Evolutionary conservation across 495 filamentous ascomycete genomes (phyloP), one percentile per base, ranked within the genome.

Genomic region (Penicillium turbatum): DNA sequence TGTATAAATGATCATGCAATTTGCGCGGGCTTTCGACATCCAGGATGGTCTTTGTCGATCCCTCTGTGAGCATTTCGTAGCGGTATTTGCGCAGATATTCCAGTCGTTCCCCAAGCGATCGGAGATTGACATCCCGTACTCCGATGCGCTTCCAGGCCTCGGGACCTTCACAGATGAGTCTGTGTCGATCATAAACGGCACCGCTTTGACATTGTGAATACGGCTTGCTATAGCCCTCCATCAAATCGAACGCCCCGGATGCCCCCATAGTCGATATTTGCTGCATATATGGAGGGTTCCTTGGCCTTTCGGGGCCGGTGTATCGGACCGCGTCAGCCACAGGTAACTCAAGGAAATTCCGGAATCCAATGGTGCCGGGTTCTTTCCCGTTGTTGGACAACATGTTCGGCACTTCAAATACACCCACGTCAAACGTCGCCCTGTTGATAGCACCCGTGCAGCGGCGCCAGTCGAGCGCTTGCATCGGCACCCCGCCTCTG

Each of bases 291-390:
- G 61, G 58, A 6, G 64, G 51, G 13, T 70, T 48, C n/a, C 49
- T 60, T 11, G 58, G 64, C 26, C 56, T 64, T 40, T 50, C 71
- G 24, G 63, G 63, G 11, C 67, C 57, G 2, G 48, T 58, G 41
- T 71, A 75, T 30, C 79, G 73, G 24, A 83, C 61, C 6, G 79
- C 73, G 62, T 90, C 88, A 12, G 83, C 80, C 19, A 86, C 79
- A 0, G 80, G 73, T 15, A 87, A 69, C 65, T 91, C 86, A 16
- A 91, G 72, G 15, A 85, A 89, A 45, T 87, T 82, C 53, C 83
- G 79, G 59, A 84, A 89, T n/a, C 87, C 88, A 21, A 90, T 68
- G 31, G 86, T 86, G 5, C 88, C 88, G 36, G 82, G 82, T 62
- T 92, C 88, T 36, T 81, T 71, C 24, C 39, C 87, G 51, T 85